Evolutionary conservation across 73 alveolate genomes (phyloP), one percentile per base, ranked within the genome.

Genomic region (Paramecium caudatum): DNA sequence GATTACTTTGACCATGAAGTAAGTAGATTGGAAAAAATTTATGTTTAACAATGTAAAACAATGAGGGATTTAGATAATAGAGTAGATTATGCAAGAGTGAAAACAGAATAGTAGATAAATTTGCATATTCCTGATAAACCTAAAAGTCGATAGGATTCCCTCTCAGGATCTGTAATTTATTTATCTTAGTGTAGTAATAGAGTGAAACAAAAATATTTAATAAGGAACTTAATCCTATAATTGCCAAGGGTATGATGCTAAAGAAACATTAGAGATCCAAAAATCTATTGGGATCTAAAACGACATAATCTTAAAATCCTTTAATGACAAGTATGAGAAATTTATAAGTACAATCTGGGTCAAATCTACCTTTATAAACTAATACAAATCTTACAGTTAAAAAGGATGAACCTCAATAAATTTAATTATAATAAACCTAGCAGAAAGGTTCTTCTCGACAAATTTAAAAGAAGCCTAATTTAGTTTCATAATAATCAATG

Each of bases 401-500:
- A 13, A 55, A 21, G 17, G 80, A 55, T 10, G 9, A 55, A 23
- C n/a, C 30, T 55, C 80, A 55, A 55, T 55, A 7, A 55, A 55
- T n/a, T n/a, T n/a, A n/a, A n/a, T n/a, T n/a, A n/a, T n/a, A n/a
- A n/a, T n/a, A n/a, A n/a, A n/a, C n/a, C n/a, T n/a, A n/a, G n/a
- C n/a, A n/a, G n/a, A n/a, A n/a, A n/a, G n/a, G n/a, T n/a, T n/a
- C n/a, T n/a, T n/a, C n/a, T n/a, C n/a, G n/a, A n/a, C n/a, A n/a
- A n/a, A n/a, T n/a, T n/a, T n/a, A n/a, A n/a, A n/a, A n/a, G n/a
- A n/a, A n/a, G 30, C 13, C 80, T 8, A 55, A 23, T 55, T 23
- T 55, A 5, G 30, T 55, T 27, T 27, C 80, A 2, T 27, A 55
- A 55, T 55, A 55, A 55, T 55, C 80, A 5, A 55, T 55, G 80